Conservation (phyloP, 495 filamentous ascomycete genomes). For the Endocarpon pusillum region DNA sequence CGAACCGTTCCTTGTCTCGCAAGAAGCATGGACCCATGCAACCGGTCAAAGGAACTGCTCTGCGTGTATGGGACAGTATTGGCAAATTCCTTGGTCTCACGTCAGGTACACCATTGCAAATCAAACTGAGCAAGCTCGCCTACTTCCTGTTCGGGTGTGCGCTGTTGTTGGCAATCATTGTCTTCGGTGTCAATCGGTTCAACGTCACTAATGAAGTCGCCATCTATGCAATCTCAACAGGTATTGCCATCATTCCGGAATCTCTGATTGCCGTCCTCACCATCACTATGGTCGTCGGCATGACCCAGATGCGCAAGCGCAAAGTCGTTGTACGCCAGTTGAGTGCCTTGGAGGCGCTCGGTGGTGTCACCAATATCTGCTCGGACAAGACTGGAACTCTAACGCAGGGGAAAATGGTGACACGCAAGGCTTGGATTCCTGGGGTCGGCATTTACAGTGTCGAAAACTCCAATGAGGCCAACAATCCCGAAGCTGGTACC, state of each 20-base stretch:
- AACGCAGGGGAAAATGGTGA: constrained; percentile 57
- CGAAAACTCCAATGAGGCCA: constrained; percentile 37
- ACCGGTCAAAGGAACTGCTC: constrained; percentile 36
- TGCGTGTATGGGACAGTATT: constrained; percentile 43
- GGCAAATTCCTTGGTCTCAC: constrained; percentile 61
- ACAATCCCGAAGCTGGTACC: constrained; percentile 37
- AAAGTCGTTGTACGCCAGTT: constrained; percentile 70
- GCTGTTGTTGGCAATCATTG: constrained; percentile 58
- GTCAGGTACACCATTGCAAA: constrained; percentile 62
- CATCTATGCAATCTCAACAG: constrained; percentile 64
- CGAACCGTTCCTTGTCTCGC: constrained; percentile 43
- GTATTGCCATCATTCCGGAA: constrained; percentile 46
- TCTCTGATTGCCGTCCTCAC: constrained; percentile 53
- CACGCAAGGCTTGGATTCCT: constrained; percentile 54
- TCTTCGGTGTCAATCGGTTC: constrained; percentile 62
- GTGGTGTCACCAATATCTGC: constrained; percentile 75
- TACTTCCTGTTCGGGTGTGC: constrained; percentile 60
- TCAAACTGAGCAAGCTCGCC: constrained; percentile 63
- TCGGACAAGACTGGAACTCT: constrained; percentile 79
- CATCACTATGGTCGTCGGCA: constrained; percentile 60
- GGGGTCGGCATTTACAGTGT: constrained; percentile 23
- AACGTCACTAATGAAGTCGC: constrained; percentile 51
- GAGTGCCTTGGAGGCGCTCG: constrained; percentile 65
- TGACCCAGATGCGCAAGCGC: constrained; percentile 55
- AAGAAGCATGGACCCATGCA: constrained; percentile 42